Evolutionary conservation across 768 basidiomycete genomes (phyloP), one percentile per base, ranked within the genome.

Genomic region (Kwoniella mangroviensis): DNA sequence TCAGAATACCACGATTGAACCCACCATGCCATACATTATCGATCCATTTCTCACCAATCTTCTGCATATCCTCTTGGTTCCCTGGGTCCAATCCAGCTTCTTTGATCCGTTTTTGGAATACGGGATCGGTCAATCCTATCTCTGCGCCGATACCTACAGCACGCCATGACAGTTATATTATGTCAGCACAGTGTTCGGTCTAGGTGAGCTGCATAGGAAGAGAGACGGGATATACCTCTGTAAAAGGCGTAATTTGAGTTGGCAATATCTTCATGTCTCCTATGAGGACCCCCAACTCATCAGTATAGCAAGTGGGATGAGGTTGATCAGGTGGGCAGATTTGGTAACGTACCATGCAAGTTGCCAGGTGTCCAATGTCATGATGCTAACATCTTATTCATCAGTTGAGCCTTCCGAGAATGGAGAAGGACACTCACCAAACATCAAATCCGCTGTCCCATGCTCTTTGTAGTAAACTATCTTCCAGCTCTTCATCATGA

Each of bases 401-500:
- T 19, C 5, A 13, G 22, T 24, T 51, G 12, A 15, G 40, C 53
- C 34, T 34, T 28, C 24, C 17, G 42, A 51, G 62, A 43, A 21
- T 41, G 56, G 22, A 86, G 83, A 15, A 72, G 78, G 54, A 85
- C 80, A 68, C 76, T 86, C 17, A 85, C 87, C 45, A 87, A 81
- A 73, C 87, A 85, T 86, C 86, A 86, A 57, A 87, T 22, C 87
- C 69, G 86, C 69, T 68, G 43, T 67, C 57, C 73, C 67, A 71
- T 54, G 73, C 73, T 52, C 87, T 81, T 59, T 85, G 81, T 24
- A 88, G 75, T 12, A 88, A 77, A 58, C 85, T 87, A 34, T 78
- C 10, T 86, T 87, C 84, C 26, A 88, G 73, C 34, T 87, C 87
- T 57, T 87, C 87, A 66, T 88, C 86, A 68, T 87, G 87, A 0